Conservation (phyloP, 179 eudicot genomes). For the Silene noctiflora region DNA sequence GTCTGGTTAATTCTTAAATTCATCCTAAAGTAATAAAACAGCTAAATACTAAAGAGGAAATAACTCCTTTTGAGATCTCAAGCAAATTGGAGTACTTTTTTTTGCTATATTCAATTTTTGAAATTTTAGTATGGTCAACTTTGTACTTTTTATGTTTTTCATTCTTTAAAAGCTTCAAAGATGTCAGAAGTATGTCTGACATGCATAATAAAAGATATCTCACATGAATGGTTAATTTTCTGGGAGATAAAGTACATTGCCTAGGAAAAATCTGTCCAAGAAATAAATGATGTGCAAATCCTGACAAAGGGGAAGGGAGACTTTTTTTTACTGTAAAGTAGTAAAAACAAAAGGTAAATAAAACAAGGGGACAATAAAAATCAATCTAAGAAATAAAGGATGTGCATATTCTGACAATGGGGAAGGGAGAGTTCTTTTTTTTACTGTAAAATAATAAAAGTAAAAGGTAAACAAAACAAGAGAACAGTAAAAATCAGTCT, state of each 20-base stretch:
- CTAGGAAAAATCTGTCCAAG: slow-evolving; percentile 5
- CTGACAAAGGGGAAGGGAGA: not conserved
- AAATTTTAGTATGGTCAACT: slow-evolving; percentile 5
- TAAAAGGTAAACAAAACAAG: not conserved
- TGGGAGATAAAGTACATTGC: not conserved
- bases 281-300: not conserved
- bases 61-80: not conserved
- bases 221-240: not conserved
- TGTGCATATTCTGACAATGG: too few species aligned
- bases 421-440: not conserved
- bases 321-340: not conserved
- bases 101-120: slow-evolving; percentile 4
- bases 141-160: slow-evolving; percentile 1
- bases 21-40: not conserved
- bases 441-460: not conserved
- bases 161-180: slow-evolving; percentile 9
- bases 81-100: not conserved
- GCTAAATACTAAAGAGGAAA: not conserved
- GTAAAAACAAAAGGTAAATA: not conserved
- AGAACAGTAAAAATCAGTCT: too few species aligned
- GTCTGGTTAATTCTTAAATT: too few species aligned
- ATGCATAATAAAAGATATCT: slow-evolving; percentile 4
- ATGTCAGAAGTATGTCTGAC: slow-evolving; percentile 18
- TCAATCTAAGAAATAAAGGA: too few species aligned
- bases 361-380: not conserved